These are phyloP conservation scores for Neurospora sp. DNA, from an alignment of 495 filamentous ascomycete genomes.

Conservation along the genomic window DNA sequence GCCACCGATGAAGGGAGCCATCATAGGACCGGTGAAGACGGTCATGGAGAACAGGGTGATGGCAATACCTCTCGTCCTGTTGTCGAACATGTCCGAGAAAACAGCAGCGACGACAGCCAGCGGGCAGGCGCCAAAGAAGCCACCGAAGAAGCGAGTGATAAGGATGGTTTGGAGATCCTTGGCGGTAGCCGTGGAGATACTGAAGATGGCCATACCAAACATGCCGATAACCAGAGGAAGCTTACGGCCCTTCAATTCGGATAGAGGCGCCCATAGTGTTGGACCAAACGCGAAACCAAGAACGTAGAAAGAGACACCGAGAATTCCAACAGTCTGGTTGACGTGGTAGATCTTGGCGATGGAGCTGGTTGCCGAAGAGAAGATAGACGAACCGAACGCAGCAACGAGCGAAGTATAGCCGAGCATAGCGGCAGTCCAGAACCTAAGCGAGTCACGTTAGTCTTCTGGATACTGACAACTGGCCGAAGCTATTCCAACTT, in stretches of 20 bases:
- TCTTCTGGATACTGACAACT: neutral
- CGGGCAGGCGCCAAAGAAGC: constrained; percentile 66
- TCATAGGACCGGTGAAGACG: constrained; percentile 71
- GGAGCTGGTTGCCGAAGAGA: constrained; percentile 49
- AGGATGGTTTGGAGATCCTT: constrained; percentile 79
- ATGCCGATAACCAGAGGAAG: constrained; percentile 61
- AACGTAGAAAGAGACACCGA: constrained; percentile 63
- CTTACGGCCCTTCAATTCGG: constrained; percentile 68
- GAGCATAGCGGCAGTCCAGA: constrained; percentile 60
- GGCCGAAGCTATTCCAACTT: constrained; percentile 16
- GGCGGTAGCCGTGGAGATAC: constrained; percentile 56
- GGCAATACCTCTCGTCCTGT: constrained; percentile 66
- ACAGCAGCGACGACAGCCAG: constrained; percentile 77
- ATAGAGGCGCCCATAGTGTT: constrained; percentile 59
- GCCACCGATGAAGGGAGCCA: constrained; percentile 75
- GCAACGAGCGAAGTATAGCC: constrained; percentile 68
- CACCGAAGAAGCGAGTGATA: constrained; percentile 76
- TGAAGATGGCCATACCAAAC: constrained; percentile 74
- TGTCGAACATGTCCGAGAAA: constrained; percentile 83
- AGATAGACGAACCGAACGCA: constrained; percentile 63
- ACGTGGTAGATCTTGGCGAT: constrained; percentile 46
- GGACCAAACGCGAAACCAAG: constrained; percentile 62
- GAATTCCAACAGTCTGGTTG: constrained; percentile 47
- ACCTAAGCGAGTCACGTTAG: constrained; percentile 28
- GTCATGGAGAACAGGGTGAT: constrained; percentile 77